Base-by-base conservation (phyloP, 2,329 filamentous ascomycete genomes). In the Basipetospora sp. region DNA sequence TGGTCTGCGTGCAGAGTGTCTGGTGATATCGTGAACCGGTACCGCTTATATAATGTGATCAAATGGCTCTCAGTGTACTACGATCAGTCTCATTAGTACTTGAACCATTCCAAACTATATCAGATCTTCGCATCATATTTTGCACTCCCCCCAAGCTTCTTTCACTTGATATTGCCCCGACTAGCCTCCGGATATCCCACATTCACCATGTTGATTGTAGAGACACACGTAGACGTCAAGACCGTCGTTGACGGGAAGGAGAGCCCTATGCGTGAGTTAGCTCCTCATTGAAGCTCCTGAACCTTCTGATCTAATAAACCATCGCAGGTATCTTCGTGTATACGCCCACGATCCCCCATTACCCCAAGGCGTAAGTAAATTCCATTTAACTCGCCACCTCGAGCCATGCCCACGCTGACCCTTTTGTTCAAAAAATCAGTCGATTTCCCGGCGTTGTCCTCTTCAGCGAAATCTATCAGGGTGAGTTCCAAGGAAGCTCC, bases 381-480 rank as follows among this genome's bases (percentile, higher is more conserved):
- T 25, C 14, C 17, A 9, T n/a, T n/a, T n/a, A n/a, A n/a, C n/a
- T n/a, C n/a, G n/a, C n/a, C n/a, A n/a, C n/a, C n/a, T n/a, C n/a
- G n/a, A n/a, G n/a, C n/a, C n/a, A n/a, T n/a, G n/a, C n/a, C n/a
- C n/a, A n/a, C n/a, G n/a, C n/a, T 17, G 14, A 28, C 2, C 5
- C 16, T 17, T 17, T 35, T 22, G 33, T 31, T 47, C 38, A n/a
- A 13, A 16, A n/a, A n/a, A 38, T n/a, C 42, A 74, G 73, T 20
- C 65, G 67, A 35, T 94, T 93, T 51, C 86, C 86, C 0, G 86
- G 82, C 15, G 82, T 94, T 4, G 80, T 83, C 11, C 67, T 94
- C 40, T 94, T 93, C 55, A 87, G 80, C 48, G 87, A 94, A 61
- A 94, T 94, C 50, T 94, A 94, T 53, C 87, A 94, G 76, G 86